A percentile compares a stretch with the other conserved stretches of the same genome.
These are phyloP conservation scores for Diaporthe citri DNA, from an alignment of 2,329 filamentous ascomycete species.

Conservation along the genomic window DNA sequence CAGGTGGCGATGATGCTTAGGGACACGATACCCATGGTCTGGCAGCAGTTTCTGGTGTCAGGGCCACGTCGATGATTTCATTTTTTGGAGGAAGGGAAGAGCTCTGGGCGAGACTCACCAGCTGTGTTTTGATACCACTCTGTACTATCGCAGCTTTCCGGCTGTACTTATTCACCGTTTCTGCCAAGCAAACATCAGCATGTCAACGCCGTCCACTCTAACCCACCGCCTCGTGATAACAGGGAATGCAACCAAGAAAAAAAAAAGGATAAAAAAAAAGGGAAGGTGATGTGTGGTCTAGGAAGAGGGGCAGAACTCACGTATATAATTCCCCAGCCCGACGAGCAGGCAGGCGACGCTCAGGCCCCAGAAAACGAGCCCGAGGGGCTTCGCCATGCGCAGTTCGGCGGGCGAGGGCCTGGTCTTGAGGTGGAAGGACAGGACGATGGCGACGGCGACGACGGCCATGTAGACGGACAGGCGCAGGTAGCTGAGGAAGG, in stretches of 20 bases:
- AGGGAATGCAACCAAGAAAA: neutral
- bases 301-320: conserved; percentile 54
- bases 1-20: conserved; percentile 75
- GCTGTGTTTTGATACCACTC: conserved; percentile 91
- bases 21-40: conserved; percentile 74
- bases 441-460: conserved; percentile 88
- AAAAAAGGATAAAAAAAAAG: neutral
- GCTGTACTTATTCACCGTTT: conserved; percentile 84
- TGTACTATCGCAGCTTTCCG: conserved; percentile 86
- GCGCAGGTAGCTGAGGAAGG: conserved; percentile 91
- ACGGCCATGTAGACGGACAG: conserved; percentile 92
- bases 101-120: conserved; percentile 61
- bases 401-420: conserved; percentile 78
- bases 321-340: conserved; percentile 89
- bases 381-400: conserved; percentile 84
- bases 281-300: neutral
- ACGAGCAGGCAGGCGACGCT: conserved; percentile 80
- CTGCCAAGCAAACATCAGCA: conserved; percentile 48
- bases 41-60: conserved; percentile 20
- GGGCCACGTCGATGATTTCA: neutral
- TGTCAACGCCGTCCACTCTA: neutral
- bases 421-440: conserved; percentile 90
- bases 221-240: neutral
- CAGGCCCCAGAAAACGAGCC: conserved; percentile 88
- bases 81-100: neutral